These are phyloP conservation scores for Tuber microsphaerosporum DNA, from an alignment of 495 filamentous ascomycete species.

Conservation along the genomic window DNA sequence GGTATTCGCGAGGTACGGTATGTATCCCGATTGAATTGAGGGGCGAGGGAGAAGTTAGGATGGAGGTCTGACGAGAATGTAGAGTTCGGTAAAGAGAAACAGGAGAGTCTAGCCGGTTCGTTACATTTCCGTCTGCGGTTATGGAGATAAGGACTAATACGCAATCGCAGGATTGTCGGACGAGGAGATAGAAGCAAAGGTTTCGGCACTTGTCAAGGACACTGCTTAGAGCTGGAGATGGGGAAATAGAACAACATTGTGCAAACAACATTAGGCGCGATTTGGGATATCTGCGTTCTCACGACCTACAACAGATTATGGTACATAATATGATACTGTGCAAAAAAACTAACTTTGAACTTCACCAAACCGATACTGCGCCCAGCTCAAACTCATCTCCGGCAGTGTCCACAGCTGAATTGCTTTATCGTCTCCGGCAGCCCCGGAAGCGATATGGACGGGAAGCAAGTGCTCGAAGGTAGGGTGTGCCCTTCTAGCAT, in stretches of 20 bases:
- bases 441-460: slow-evolving; percentile 65
- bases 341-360: slow-evolving; percentile 39
- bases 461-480: slow-evolving; percentile 75
- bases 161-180: slow-evolving; percentile 63
- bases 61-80: neutral
- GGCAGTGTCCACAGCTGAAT: slow-evolving; percentile 58
- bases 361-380: slow-evolving; percentile 66
- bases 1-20: slow-evolving; percentile 91
- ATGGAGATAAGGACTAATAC: slow-evolving; percentile 2
- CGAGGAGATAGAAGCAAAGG: slow-evolving; percentile 83
- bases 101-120: slow-evolving; percentile 69
- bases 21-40: slow-evolving; percentile 38
- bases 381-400: slow-evolving; percentile 66
- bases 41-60: neutral
- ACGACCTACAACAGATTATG: neutral
- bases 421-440: slow-evolving; percentile 57
- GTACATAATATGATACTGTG: neutral
- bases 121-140: slow-evolving; percentile 13
- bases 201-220: slow-evolving; percentile 69
- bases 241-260: neutral
- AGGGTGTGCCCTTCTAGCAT: slow-evolving; percentile 73
- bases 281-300: neutral
- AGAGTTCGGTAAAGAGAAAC: slow-evolving; percentile 87
- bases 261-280: neutral
- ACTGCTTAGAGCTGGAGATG: slow-evolving; percentile 14